A percentile compares a stretch with the other conserved stretches of the same genome.
Evolutionary conservation across 176 grass and related monocot species (phyloP).

Genomic region (Triticum monococcum): DNA sequence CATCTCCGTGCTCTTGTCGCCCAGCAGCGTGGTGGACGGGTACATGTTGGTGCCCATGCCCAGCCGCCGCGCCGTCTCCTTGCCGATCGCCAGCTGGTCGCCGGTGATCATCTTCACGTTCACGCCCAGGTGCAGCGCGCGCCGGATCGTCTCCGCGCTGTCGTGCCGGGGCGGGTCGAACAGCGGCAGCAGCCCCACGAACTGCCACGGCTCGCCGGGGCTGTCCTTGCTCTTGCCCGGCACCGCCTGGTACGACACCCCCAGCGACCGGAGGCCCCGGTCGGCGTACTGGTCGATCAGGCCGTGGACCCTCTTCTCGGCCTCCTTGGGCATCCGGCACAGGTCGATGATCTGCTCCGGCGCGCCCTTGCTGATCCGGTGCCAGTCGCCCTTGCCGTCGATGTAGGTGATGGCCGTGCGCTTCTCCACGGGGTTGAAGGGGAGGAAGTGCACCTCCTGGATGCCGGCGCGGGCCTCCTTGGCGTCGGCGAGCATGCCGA

Average conservation of each 20-base stretch:
- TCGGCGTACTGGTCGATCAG: constrained; percentile 86
- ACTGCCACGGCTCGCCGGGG: constrained; percentile 67
- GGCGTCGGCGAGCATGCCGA: constrained; percentile 81
- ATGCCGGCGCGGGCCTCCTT: constrained; percentile 84
- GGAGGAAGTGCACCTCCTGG: constrained; percentile 90
- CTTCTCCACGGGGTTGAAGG: constrained; percentile 93
- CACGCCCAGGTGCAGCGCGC: constrained; percentile 76
- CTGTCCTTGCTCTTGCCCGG: constrained; percentile 76
- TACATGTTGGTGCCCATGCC: constrained; percentile 99
- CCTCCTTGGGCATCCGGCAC: constrained; percentile 61
- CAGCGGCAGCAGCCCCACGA: constrained; percentile 78
- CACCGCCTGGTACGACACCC: constrained; percentile 74
- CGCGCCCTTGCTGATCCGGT: constrained; percentile 86
- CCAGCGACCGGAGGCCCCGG: constrained; percentile 74
- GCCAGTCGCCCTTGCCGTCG: constrained; percentile 74
- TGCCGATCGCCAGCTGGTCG: constrained; percentile 93
- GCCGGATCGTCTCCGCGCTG: constrained; percentile 91
- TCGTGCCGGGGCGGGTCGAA: constrained; percentile 93
- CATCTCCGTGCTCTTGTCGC: constrained; percentile 59
- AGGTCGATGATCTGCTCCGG: constrained; percentile 98
- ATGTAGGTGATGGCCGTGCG: constrained; percentile 95
- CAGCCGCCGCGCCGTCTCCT: constrained; percentile 77
- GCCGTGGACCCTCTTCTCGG: constrained; percentile 61
- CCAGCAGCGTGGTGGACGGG: constrained; percentile 75
- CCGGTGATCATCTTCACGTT: constrained; percentile 99